Conservation (phyloP, 768 basidiomycete species). For the Tricholomella constricta region DNA sequence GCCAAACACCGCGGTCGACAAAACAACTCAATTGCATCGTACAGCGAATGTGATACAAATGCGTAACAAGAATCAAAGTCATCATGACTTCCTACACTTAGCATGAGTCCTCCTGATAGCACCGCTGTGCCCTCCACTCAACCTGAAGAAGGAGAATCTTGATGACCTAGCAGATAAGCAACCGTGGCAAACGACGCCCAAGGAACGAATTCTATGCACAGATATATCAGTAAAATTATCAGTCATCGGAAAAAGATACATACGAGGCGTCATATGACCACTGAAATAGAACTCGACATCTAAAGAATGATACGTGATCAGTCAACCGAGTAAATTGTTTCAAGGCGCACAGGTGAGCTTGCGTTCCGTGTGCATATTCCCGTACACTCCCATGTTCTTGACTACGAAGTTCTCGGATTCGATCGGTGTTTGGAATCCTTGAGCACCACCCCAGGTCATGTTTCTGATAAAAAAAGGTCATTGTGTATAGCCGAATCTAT, state of each 20-base stretch:
- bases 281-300: slow-evolving; percentile 61
- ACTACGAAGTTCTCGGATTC: slow-evolving; percentile 60
- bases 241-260: slow-evolving; percentile 14
- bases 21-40: too few species aligned
- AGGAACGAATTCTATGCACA: slow-evolving; percentile 47
- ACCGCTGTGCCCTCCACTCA: neutral
- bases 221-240: neutral
- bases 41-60: too few species aligned
- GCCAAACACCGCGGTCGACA: neutral
- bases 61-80: too few species aligned
- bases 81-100: too few species aligned
- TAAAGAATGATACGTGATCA: slow-evolving; percentile 20
- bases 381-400: slow-evolving; percentile 63
- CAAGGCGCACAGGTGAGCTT: slow-evolving; percentile 57
- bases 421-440: slow-evolving; percentile 71
- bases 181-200: slow-evolving; percentile 47
- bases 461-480: slow-evolving; percentile 29
- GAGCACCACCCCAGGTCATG: slow-evolving; percentile 56
- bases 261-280: slow-evolving; percentile 63
- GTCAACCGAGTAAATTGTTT: neutral
- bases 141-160: slow-evolving; percentile 44
- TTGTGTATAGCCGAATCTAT: neutral
- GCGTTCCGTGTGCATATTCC: slow-evolving; percentile 62
- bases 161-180: slow-evolving; percentile 47
- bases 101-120: neutral